A percentile compares a stretch with the other conserved stretches of the same genome.
Evolutionary conservation across 352 stramenopile species (phyloP).

Genomic region (Pythium dissotocum): DNA sequence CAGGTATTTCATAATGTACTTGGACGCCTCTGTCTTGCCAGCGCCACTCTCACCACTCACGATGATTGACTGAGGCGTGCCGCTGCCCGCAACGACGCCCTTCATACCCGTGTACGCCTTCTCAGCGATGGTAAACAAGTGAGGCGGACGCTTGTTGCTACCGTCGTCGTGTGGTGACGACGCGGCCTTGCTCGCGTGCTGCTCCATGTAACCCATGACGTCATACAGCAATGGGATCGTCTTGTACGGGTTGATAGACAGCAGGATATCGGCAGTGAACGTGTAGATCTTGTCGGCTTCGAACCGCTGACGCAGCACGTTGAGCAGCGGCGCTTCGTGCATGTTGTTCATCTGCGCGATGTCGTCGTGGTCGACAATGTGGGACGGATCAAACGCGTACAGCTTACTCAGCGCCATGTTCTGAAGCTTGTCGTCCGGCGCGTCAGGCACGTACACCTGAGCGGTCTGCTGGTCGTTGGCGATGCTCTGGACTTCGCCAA

Average conservation of each 20-base stretch:
- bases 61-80: constrained; percentile 90
- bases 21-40: constrained; percentile 94
- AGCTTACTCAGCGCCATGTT: constrained; percentile 53
- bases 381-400: constrained; percentile 80
- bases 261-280: constrained; percentile 82
- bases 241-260: constrained; percentile 89
- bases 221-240: constrained; percentile 83
- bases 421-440: constrained; percentile 60
- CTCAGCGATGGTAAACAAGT: constrained; percentile 83
- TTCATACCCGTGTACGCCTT: constrained; percentile 79
- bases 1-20: constrained; percentile 92
- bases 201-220: constrained; percentile 73
- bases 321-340: constrained; percentile 84
- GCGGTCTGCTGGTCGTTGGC: constrained; percentile 45
- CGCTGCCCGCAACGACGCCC: constrained; percentile 46
- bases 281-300: constrained; percentile 84
- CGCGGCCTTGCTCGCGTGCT: constrained; percentile 22
- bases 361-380: constrained; percentile 84
- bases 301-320: constrained; percentile 80
- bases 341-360: constrained; percentile 90
- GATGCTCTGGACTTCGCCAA: constrained; percentile 69
- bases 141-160: constrained; percentile 43
- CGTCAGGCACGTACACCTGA: constrained; percentile 62
- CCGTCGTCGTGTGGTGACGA: constrained; percentile 29
- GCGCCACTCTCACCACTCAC: constrained; percentile 93